Base-by-base conservation (phyloP, 371 early-diverging fungal species). In the Thermomucor indicae-seudaticae region DNA sequence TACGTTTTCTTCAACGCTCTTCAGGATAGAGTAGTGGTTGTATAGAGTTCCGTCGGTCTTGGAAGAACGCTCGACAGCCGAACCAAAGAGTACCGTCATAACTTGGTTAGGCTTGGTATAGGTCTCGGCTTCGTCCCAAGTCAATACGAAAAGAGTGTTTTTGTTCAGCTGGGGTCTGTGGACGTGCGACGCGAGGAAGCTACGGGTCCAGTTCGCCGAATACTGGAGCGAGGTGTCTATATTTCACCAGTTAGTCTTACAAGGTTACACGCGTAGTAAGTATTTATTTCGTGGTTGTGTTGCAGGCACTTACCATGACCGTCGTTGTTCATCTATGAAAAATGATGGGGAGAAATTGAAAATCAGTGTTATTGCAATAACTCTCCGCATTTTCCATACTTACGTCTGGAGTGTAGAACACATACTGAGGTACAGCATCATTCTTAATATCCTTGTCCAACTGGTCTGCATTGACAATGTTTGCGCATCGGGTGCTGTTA, bases 11-110 rank as follows among this genome's bases (percentile, higher is more conserved):
- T 81, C 81, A 27, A 81, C 52, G 16, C 78, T 78, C 24, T 71
- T 68, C 17, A 86, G 53, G 35, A 71, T 49, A 8, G 75, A 74
- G 57, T 82, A 85, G 49, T 85, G 86, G 48, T 59, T 70, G 64
- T 83, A 85, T 24, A 37, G 44, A 11, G 72, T 74, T 34, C 50
- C 56, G 52, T 79, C 80, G 10, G 64, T 59, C 40, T 58, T 57
- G 1, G 60, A 40, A 12, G 50, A 39, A 17, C 55, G 49, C n/a
- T 45, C 25, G 20, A 55, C 50, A 49, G 51, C 51, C 19, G 65
- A 62, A 7, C 75, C 75, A 39, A 70, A 43, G 2, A 68, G 49
- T 6, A 60, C 53, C 7, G 75, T 62, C 38, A 48, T 54, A 35
- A 68, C 54, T 27, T 55, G 51, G 45, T 75, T 65, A 17, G 40